phyloP scores from a whole-genome alignment of 805 yeast genomes.

The Sungouiella thailandica region DNA sequence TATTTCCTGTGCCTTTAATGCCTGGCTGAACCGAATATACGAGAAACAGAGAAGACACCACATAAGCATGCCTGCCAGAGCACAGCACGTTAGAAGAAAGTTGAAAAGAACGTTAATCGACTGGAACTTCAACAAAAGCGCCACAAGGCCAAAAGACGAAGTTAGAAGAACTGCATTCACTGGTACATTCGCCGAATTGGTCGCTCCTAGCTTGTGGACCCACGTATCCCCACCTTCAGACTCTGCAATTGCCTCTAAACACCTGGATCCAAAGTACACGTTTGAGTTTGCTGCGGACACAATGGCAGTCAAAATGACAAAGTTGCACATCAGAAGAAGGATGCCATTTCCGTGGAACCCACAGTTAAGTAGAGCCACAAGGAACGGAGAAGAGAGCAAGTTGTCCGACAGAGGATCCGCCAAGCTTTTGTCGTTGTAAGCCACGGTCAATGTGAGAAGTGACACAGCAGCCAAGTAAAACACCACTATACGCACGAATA shows the following conservation, averaged over 20 bases:
- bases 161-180: conserved; percentile 16
- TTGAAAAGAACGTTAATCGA: conserved; percentile 15
- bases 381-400: conserved; percentile 61
- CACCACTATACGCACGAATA: conserved; percentile 57
- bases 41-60: conserved; percentile 20
- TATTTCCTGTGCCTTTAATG: conserved; percentile 6
- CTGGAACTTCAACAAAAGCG: conserved; percentile 15
- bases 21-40: conserved; percentile 14
- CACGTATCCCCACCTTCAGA: conserved; percentile 2
- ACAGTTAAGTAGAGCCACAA: conserved; percentile 63
- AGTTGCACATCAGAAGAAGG: conserved; percentile 66
- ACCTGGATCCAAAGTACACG: conserved; percentile 64
- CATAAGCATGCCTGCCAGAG: conserved; percentile 25
- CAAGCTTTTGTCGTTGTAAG: conserved; percentile 58
- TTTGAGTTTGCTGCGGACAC: conserved; percentile 80
- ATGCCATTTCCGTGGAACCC: conserved; percentile 42
- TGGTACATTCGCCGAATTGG: conserved; percentile 13
- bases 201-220: conserved; percentile 5
- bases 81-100: conserved; percentile 18
- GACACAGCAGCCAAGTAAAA: conserved; percentile 64
- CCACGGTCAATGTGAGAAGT: conserved; percentile 67
- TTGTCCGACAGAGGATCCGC: conserved; percentile 23
- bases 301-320: conserved; percentile 59
- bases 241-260: conserved; percentile 48
- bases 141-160: conserved; percentile 16